Base-by-base conservation (phyloP, 306 rosid species). In the Cotoneaster glaucophyllus region DNA sequence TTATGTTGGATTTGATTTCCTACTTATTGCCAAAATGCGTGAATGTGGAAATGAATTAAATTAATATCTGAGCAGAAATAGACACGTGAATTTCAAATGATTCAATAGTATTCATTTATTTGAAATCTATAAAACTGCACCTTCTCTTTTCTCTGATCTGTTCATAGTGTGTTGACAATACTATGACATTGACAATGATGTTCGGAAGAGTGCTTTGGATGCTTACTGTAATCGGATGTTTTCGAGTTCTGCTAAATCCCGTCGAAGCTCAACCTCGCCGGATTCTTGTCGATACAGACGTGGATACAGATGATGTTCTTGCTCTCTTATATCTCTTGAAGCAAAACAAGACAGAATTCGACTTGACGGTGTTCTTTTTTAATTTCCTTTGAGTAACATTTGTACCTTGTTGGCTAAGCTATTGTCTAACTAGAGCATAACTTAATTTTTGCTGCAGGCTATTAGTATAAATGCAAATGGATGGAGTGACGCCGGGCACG, bases 401-500 rank as follows among this genome's bases (percentile, higher is more conserved):
- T 41, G 12, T 9, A 9, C 41, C 43, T 32, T 11, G 28, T 53
- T 19, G 44, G 12, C 44, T 41, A 41, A 41, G 1, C 12, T 41
- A 41, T 9, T 41, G 44, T 15, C 1, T 1, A 48, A 48, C 2
- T 14, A 14, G 6, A 48, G 18, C 19, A 48, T 48, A 2, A 48
- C 14, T 41, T 39, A 6, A 39, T 67, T 48, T 48, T 69, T 13
- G 56, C 56, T 69, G 77, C 77, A 86, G 92, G 96, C 84, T 64
- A 76, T 90, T 8, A 86, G 83, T 12, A 25, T 90, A 28, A 86
- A 8, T 71, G 82, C 83, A 87, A 90, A 88, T 81, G 90, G 83
- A 26, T 90, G 96, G 92, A 81, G 88, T 53, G 77, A 87, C 71
- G 84, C 83, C 0, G 96, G 90, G 25, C 90, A 88, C 26, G 77